Evolutionary conservation across 345 rosid species (phyloP).

Genomic region (Passiflora organensis): DNA sequence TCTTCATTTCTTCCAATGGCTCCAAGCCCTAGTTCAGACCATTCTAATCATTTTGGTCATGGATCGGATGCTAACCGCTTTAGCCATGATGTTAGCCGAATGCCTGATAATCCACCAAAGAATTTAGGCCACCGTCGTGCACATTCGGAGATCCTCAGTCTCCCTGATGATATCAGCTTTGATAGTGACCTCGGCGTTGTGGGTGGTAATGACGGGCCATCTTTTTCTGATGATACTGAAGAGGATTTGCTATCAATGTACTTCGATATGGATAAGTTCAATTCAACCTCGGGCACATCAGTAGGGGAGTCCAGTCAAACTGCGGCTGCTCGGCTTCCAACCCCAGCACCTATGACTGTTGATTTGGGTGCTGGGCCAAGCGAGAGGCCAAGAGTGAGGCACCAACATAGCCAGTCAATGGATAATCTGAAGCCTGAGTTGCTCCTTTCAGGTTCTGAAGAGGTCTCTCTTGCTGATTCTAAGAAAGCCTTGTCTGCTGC

Average conservation of each 20-base stretch:
- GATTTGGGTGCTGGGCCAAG: slow-evolving; percentile 33
- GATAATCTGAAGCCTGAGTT: slow-evolving; percentile 78
- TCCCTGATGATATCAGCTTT: slow-evolving; percentile 86
- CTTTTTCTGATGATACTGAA: slow-evolving; percentile 77
- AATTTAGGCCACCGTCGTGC: slow-evolving; percentile 90
- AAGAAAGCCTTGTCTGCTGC: slow-evolving; percentile 89
- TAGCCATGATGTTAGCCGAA: slow-evolving; percentile 76
- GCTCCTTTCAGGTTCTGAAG: slow-evolving; percentile 70
- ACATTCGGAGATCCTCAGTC: slow-evolving; percentile 86
- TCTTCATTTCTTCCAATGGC: slow-evolving; percentile 41
- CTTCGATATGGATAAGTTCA: slow-evolving; percentile 87
- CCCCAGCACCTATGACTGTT: slow-evolving; percentile 26
- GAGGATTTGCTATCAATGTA: slow-evolving; percentile 81
- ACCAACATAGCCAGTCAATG: slow-evolving; percentile 90
- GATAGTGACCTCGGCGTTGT: slow-evolving; percentile 84
- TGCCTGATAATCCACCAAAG: slow-evolving; percentile 84
- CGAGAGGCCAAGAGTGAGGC: slow-evolving; percentile 83
- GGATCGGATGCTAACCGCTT: slow-evolving; percentile 47
- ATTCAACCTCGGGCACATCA: slow-evolving; percentile 63
- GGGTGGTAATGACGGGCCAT: slow-evolving; percentile 67
- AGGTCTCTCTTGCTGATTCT: slow-evolving; percentile 43
- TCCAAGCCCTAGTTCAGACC: slow-evolving; percentile 36
- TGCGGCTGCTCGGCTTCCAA: slow-evolving; percentile 5
- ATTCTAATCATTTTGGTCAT: slow-evolving; percentile 31
- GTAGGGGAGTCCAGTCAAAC: slow-evolving; percentile 41